Evolutionary conservation across 192 early-diverging fungal species (phyloP), one percentile per base, ranked within the genome.

Genomic region (Thamnidium elegans): DNA sequence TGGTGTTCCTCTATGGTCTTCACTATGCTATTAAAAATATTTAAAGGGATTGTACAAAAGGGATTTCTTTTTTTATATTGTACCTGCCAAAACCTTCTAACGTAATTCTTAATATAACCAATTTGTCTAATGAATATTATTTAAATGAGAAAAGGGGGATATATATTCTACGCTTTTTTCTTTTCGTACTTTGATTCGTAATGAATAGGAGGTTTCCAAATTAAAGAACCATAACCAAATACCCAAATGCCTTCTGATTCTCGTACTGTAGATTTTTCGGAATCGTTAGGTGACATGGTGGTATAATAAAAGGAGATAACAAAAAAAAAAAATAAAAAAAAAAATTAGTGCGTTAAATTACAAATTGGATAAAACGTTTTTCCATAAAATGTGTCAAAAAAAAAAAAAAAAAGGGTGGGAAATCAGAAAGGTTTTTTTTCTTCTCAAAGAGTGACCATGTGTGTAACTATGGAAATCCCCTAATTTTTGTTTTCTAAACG

Each of bases 1-100:
- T 5, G 81, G 79, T 1, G 92, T 93, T 3, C 94, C 94, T 7
- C 94, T 84, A 74, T 97, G 94, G 72, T 97, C 94, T 32, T 84
- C 85, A 46, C 83, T 88, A 21, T 87, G 83, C 78, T 90, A 72
- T 60, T 10, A 53, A 31, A 23, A 61, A 55, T 21, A 50, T 62
- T 19, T 58, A 61, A 44, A n/a, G n/a, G n/a, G n/a, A n/a, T n/a
- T n/a, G n/a, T n/a, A 73, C 69, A 50, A 56, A 66, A 65, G 11
- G 67, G 53, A 36, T 63, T 36, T 3, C 45, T 55, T 9, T n/a
- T 31, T 59, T 63, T 71, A n/a, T n/a, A n/a, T n/a, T n/a, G n/a
- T n/a, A 71, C 82, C 78, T 90, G 92, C 90, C 90, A 93, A 65
- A 92, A 93, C 21, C 90, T 73, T 26, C 90, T 76, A 8, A 86